Base-by-base conservation (phyloP, 768 basidiomycete genomes). In the Kwoniella dejecticola region DNA sequence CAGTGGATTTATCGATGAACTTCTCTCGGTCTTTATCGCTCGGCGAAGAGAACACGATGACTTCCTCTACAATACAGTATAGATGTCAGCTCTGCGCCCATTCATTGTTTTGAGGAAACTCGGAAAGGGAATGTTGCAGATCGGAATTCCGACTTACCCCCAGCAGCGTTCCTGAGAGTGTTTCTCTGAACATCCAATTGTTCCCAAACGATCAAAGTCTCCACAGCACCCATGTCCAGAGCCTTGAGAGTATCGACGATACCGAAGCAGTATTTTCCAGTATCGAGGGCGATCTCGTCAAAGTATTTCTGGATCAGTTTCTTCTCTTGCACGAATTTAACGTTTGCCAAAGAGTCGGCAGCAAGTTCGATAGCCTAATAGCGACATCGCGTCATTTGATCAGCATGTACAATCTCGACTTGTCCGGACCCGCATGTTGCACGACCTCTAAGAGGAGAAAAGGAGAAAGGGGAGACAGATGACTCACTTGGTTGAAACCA, bases 281-380 rank as follows among this genome's bases (percentile, higher is more conserved):
- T 92, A 74, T 99, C 96, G 77, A 91, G 90, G 70, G 93, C 95
- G 81, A 99, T 99, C 81, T 99, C 96, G 74, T 98, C 95, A 77
- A 99, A 99, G 83, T 97, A 98, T 78, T 86, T 89, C 79, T 98
- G 94, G 70, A 99, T 98, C 49, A 99, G 86, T 79, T 83, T 88
- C 84, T 98, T 98, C 83, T 99, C 96, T 80, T 98, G 95, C 31
- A 99, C 95, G 72, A 99, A 98, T 79, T 99, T 99, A 83, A 99
- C 96, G 79, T 98, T 98, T 36, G 91, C 88, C 27, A 99, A 86
- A 2, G 91, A 89, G 79, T 99, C 96, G 1, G 91, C 89, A 0
- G 96, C 91, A 53, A 98, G 86, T 77, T 98, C 96, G 68, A 99
- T 98, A 17, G 96, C 95, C 91, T 92, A 42, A 11, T 10, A 8